Evolutionary conservation across 805 yeast genomes (phyloP).

Genomic region (Pichia paraexigua): DNA sequence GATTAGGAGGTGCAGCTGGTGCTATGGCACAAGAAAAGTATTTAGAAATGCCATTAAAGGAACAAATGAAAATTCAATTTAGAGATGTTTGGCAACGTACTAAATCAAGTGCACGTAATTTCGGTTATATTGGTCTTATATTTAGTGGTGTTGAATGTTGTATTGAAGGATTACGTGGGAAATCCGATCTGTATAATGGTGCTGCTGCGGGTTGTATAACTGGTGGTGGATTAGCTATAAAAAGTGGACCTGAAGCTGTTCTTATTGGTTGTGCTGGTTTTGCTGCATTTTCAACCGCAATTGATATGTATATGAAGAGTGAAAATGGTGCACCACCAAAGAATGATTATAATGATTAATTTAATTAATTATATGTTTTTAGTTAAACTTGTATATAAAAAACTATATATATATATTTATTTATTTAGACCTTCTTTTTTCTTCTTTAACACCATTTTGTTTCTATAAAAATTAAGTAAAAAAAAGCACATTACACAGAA

Average conservation of each 20-base stretch:
- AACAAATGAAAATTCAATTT: slow-evolving; percentile 87
- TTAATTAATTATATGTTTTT: not conserved
- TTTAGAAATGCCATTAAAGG: slow-evolving; percentile 73
- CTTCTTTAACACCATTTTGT: not conserved
- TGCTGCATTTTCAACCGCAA: slow-evolving; percentile 89
- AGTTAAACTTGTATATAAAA: not conserved
- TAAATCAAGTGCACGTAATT: slow-evolving; percentile 84
- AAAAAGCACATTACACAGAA: too few relatives aligned
- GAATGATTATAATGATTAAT: slow-evolving; percentile 73
- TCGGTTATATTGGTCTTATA: slow-evolving; percentile 87
- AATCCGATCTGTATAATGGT: slow-evolving; percentile 88
- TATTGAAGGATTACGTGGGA: slow-evolving; percentile 78
- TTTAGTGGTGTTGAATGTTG: slow-evolving; percentile 90
- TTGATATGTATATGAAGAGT: slow-evolving; percentile 78
- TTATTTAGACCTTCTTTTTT: not conserved
- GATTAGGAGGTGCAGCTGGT: slow-evolving; percentile 21
- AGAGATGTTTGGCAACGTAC: slow-evolving; percentile 87
- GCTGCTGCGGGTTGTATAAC: slow-evolving; percentile 91
- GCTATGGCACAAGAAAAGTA: slow-evolving; percentile 5
- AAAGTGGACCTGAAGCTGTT: slow-evolving; percentile 92
- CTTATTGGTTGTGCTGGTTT: slow-evolving; percentile 93
- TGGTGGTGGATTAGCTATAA: slow-evolving; percentile 91
- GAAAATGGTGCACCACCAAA: slow-evolving; percentile 79
- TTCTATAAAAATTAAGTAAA: not conserved
- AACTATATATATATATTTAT: too few relatives aligned